These are phyloP conservation scores for Psilocybe cubensis DNA, from an alignment of 768 basidiomycete genomes.

Conservation along the genomic window DNA sequence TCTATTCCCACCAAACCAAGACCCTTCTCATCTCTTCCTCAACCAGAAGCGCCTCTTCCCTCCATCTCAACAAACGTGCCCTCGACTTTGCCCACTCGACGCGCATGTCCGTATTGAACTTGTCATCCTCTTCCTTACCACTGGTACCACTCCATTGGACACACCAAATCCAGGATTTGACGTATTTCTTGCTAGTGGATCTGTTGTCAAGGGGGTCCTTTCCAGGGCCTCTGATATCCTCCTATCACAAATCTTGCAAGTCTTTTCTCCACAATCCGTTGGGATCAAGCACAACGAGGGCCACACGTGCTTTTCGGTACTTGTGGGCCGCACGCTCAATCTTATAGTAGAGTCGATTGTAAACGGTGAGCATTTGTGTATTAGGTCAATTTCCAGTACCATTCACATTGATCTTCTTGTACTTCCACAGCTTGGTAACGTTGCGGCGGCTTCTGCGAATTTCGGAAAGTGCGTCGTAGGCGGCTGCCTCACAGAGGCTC, in stretches of 20 bases:
- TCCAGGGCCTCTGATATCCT: conserved; percentile 21
- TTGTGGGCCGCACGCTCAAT: conserved; percentile 9
- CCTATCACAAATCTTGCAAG: conserved; percentile 9
- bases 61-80: background rate
- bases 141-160: background rate
- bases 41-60: background rate
- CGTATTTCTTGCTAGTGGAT: background rate
- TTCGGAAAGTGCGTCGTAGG: conserved; percentile 22
- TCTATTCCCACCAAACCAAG: background rate
- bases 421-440: conserved; percentile 17
- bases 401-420: conserved; percentile 24
- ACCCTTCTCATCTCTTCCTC: background rate
- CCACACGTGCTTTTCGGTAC: conserved; percentile 16
- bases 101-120: conserved; percentile 10
- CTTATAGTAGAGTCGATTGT: conserved; percentile 16
- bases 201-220: conserved; percentile 11
- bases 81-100: conserved; percentile 14
- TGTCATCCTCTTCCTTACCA: background rate
- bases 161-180: conserved; percentile 29
- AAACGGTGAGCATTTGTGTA: conserved; percentile 18
- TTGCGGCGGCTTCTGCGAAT: conserved; percentile 17
- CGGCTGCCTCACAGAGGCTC: conserved; percentile 19
- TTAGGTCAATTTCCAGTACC: conserved; percentile 23
- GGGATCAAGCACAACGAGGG: conserved; percentile 17
- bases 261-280: conserved; percentile 13